Percentiles rank a stretch among this genome's conserved stretches.
phyloP scores from a whole-genome alignment of 495 filamentous ascomycete species.

The Delitschia confertaspora region DNA sequence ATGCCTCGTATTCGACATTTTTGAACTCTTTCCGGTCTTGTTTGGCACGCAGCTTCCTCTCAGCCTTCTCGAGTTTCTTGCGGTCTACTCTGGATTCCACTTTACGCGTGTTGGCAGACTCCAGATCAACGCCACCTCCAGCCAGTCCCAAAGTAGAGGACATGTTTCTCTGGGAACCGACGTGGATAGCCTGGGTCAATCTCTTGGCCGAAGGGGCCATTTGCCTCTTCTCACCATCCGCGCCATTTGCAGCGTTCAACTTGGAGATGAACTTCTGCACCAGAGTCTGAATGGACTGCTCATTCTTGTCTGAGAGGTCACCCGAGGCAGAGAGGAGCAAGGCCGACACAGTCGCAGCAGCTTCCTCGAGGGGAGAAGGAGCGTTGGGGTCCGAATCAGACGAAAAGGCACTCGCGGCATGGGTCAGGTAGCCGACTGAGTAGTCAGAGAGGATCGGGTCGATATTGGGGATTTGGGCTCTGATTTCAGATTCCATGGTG shows the following conservation, averaged over 20 bases:
- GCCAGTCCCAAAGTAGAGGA: conserved; percentile 89
- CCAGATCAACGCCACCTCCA: conserved; percentile 76
- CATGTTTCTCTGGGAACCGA: conserved; percentile 86
- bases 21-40: conserved; percentile 98
- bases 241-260: conserved; percentile 63
- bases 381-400: conserved; percentile 61
- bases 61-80: conserved; percentile 99
- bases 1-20: conserved; percentile 95
- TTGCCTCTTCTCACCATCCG: conserved; percentile 58
- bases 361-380: conserved; percentile 71
- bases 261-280: conserved; percentile 86
- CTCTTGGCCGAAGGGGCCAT: conserved; percentile 68
- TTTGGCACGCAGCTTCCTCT: conserved; percentile 95
- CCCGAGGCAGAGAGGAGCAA: conserved; percentile 88
- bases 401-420: conserved; percentile 76
- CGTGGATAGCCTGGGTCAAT: conserved; percentile 91
- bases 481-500: conserved; percentile 84
- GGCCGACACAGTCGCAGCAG: conserved; percentile 70
- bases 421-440: conserved; percentile 85
- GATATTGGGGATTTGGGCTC: conserved; percentile 73
- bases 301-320: conserved; percentile 58
- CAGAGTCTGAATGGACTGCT: conserved; percentile 66
- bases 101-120: conserved; percentile 84
- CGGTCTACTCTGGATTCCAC: conserved; percentile 94
- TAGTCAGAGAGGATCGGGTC: conserved; percentile 90